Percentiles rank a stretch among this genome's conserved stretches.
Evolutionary conservation across 306 rosid genomes (phyloP).

Genomic region (Dalbergia cultrata): DNA sequence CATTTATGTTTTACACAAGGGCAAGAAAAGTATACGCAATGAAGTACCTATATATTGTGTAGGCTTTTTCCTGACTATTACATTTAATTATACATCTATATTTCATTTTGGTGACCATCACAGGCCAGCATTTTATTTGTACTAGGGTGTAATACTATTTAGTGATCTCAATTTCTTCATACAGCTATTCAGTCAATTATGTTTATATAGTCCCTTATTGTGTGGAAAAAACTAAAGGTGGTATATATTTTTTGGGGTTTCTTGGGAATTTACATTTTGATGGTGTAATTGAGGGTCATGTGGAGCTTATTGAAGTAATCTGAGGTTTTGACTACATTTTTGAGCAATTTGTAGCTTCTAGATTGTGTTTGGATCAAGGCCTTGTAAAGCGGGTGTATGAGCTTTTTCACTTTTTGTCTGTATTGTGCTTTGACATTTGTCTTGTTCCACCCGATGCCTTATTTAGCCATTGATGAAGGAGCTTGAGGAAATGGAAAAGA

Average conservation of each 20-base stretch:
- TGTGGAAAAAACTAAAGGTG: not conserved
- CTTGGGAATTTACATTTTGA: conserved; percentile 1
- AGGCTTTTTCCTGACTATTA: conserved; percentile 13
- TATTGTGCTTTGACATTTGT: conserved; percentile 45
- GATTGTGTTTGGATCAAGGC: conserved; percentile 18
- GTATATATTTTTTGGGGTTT: conserved; percentile 5
- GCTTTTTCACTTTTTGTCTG: conserved; percentile 29
- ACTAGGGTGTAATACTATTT: not conserved
- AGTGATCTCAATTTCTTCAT: not conserved
- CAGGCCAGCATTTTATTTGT: not conserved
- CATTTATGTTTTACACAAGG: not conserved
- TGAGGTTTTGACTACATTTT: not conserved
- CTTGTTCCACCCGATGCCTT: conserved; percentile 38
- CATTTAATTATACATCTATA: conserved; percentile 1
- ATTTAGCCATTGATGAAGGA: conserved; percentile 93
- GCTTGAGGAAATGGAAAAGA: conserved; percentile 98
- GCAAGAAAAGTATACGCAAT: not conserved
- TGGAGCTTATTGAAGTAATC: conserved; percentile 19
- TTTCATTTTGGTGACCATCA: conserved; percentile 8
- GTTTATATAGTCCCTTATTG: not conserved
- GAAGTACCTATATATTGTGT: not conserved
- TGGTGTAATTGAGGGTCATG: not conserved
- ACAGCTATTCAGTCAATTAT: not conserved
- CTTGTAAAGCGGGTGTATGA: conserved; percentile 1
- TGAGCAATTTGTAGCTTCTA: conserved; percentile 19